Percentiles rank a stretch among this genome's conserved stretches.
Conservation (phyloP, 164 flowering plant genomes). For the Magnolia sinica region DNA sequence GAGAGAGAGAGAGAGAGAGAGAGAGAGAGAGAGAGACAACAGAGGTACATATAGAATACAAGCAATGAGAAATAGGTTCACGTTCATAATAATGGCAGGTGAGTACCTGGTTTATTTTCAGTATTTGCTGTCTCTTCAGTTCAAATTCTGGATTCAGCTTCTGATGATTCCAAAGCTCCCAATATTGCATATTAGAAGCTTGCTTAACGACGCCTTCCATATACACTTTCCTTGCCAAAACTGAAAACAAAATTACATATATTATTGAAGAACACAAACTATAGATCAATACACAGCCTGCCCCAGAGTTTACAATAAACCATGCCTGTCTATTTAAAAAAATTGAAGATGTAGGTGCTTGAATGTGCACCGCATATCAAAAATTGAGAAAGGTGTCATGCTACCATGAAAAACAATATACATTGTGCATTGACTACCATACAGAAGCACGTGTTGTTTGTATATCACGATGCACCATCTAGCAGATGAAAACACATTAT, state of each 20-base stretch:
- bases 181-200: slow-evolving; percentile 66
- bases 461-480: too few relatives aligned
- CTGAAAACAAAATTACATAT: slow-evolving; percentile 30
- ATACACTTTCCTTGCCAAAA: slow-evolving; percentile 66
- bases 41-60: not conserved
- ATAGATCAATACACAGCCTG: too few relatives aligned
- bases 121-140: slow-evolving; percentile 50
- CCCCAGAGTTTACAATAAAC: too few relatives aligned
- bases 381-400: too few relatives aligned
- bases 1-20: not conserved
- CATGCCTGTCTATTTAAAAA: too few relatives aligned
- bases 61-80: not conserved
- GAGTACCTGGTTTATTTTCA: slow-evolving; percentile 59
- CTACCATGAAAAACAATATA: too few relatives aligned
- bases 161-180: slow-evolving; percentile 84
- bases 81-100: not conserved
- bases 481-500: too few relatives aligned
- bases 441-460: too few relatives aligned
- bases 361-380: too few relatives aligned
- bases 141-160: slow-evolving; percentile 84
- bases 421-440: too few relatives aligned
- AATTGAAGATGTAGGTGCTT: too few relatives aligned
- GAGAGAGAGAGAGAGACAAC: not conserved
- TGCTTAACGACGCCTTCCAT: slow-evolving; percentile 80
- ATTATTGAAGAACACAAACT: not conserved